Evolutionary conservation across 106 monocot genomes (phyloP).

Genomic region (Agapanthus africanus): DNA sequence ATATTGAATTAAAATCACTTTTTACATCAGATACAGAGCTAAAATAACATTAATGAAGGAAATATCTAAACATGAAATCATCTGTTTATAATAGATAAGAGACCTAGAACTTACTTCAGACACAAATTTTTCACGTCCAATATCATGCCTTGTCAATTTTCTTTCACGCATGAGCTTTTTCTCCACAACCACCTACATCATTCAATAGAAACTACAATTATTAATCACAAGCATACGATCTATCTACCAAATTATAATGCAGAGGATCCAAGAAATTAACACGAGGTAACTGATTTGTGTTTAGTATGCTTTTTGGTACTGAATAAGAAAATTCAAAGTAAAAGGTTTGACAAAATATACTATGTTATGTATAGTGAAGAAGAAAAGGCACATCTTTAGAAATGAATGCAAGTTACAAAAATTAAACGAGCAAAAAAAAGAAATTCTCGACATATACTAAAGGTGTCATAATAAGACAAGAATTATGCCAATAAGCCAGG

Average conservation of each 20-base stretch:
- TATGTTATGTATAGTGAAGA: background rate
- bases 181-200: constrained; percentile 84
- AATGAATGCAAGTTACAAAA: background rate
- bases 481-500: background rate
- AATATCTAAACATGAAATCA: background rate
- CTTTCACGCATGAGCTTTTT: constrained; percentile 92
- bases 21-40: background rate
- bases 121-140: constrained; percentile 81
- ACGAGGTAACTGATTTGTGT: background rate
- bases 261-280: background rate
- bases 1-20: too few species aligned
- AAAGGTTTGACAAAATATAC: background rate
- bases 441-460: background rate
- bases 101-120: constrained; percentile 46
- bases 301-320: background rate
- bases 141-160: constrained; percentile 73
- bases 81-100: background rate
- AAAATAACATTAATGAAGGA: background rate
- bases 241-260: background rate
- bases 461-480: background rate
- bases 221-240: background rate
- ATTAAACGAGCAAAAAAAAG: background rate
- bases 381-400: background rate
- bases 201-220: background rate
- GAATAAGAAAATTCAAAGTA: background rate